phyloP scores from a whole-genome alignment of 805 yeast genomes.

The Hanseniaspora meyeri region DNA sequence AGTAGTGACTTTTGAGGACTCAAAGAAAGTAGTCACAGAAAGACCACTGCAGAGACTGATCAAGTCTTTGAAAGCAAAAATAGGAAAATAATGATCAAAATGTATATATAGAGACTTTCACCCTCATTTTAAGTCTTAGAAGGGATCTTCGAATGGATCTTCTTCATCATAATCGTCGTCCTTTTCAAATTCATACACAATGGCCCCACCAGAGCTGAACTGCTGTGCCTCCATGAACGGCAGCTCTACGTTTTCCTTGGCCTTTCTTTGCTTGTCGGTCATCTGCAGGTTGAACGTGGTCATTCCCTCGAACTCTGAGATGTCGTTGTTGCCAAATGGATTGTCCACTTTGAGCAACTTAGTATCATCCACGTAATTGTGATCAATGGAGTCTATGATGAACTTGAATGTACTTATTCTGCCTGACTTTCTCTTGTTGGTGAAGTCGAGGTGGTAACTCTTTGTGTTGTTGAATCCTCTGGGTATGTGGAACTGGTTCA shows the following conservation, averaged over 20 bases:
- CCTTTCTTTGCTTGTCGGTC: constrained; percentile 59
- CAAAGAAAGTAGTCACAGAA: constrained; percentile 27
- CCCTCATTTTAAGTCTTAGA: constrained; percentile 30
- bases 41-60: constrained; percentile 20
- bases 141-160: constrained; percentile 95
- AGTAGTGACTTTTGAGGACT: constrained; percentile 64
- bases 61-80: constrained; percentile 2
- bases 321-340: constrained; percentile 17
- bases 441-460: constrained; percentile 32
- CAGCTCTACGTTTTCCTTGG: constrained; percentile 72
- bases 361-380: constrained; percentile 25
- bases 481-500: constrained; percentile 35
- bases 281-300: constrained; percentile 82
- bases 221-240: constrained; percentile 87
- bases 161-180: constrained; percentile 98
- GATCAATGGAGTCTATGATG: constrained; percentile 38
- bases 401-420: constrained; percentile 51
- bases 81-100: background rate
- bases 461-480: constrained; percentile 42
- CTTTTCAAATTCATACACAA: constrained; percentile 87
- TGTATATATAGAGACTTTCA: background rate
- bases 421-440: constrained; percentile 74
- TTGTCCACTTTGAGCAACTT: constrained; percentile 23
- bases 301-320: constrained; percentile 45
- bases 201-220: constrained; percentile 77